These are phyloP conservation scores for Ascochyta clinopodiicola DNA, from an alignment of 2,329 filamentous ascomycete species.

Conservation along the genomic window DNA sequence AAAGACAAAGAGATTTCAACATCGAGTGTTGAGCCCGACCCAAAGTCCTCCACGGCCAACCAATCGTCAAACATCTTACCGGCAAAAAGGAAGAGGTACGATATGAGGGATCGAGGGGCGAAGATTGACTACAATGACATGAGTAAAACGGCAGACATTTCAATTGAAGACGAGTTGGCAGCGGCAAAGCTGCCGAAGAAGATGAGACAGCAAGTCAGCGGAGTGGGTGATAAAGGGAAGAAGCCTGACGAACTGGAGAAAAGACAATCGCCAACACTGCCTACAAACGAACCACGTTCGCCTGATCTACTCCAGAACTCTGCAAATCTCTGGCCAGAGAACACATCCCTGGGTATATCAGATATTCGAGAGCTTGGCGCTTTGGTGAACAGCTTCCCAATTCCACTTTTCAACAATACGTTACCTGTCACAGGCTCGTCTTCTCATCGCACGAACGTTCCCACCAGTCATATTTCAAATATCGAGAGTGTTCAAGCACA, in stretches of 20 bases:
- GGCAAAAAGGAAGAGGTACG: not conserved
- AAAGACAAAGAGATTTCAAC: not conserved
- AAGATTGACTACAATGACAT: not conserved
- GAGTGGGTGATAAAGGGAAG: too few relatives aligned
- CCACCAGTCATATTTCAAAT: not conserved
- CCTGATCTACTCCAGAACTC: too few relatives aligned
- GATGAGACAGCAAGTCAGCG: too few relatives aligned
- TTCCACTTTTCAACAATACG: not conserved
- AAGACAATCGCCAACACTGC: too few relatives aligned
- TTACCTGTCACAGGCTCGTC: too few relatives aligned
- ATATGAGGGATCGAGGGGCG: not conserved
- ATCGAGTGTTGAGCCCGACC: not conserved
- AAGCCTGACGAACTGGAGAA: too few relatives aligned
- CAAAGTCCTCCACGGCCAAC: not conserved
- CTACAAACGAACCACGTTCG: too few relatives aligned
- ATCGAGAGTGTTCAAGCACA: not conserved
- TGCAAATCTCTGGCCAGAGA: not conserved
- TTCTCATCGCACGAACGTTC: not conserved
- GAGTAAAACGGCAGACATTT: not conserved
- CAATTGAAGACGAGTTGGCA: too few relatives aligned
- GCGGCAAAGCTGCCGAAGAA: too few relatives aligned
- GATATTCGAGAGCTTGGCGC: not conserved
- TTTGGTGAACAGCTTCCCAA: not conserved
- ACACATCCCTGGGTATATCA: not conserved
- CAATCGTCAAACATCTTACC: not conserved